Conservation (phyloP, 371 early-diverging fungal species). For the Smittium culicis region DNA sequence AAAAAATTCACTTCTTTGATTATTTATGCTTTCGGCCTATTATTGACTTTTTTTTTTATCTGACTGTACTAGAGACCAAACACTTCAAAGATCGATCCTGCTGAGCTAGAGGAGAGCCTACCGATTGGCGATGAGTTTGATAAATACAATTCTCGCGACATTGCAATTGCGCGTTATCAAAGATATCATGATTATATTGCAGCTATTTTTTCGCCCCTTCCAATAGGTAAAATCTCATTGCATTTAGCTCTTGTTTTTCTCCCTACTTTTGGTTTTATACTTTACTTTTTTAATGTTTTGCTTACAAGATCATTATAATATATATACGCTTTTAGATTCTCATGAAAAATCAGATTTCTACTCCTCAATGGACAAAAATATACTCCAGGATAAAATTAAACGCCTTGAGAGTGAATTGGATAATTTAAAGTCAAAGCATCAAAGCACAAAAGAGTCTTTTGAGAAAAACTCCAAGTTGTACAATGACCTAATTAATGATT, state of each 20-base stretch:
- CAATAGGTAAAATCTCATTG: conserved; percentile 30
- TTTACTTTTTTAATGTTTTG: not conserved
- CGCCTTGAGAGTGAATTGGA: not conserved
- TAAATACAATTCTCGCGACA: conserved; percentile 43
- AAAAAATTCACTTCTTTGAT: not conserved
- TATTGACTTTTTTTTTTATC: not conserved
- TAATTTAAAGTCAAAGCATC: not conserved
- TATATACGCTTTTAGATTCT: not conserved
- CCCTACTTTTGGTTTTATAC: not conserved
- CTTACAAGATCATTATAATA: not conserved
- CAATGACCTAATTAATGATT: not conserved
- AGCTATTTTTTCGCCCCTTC: conserved; percentile 59
- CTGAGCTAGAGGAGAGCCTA: conserved; percentile 8
- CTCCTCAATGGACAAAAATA: not conserved
- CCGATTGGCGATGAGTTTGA: conserved; percentile 52
- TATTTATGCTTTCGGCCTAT: not conserved
- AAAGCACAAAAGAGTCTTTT: not conserved
- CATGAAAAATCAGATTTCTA: not conserved
- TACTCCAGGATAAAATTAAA: not conserved
- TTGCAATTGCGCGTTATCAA: conserved; percentile 63
- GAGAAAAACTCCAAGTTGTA: not conserved
- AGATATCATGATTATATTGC: conserved; percentile 66
- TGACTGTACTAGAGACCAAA: not conserved
- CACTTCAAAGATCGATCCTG: not conserved
- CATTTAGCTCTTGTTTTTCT: not conserved